Conservation (phyloP, 768 basidiomycete genomes). For the Favolaschia claudopus region DNA sequence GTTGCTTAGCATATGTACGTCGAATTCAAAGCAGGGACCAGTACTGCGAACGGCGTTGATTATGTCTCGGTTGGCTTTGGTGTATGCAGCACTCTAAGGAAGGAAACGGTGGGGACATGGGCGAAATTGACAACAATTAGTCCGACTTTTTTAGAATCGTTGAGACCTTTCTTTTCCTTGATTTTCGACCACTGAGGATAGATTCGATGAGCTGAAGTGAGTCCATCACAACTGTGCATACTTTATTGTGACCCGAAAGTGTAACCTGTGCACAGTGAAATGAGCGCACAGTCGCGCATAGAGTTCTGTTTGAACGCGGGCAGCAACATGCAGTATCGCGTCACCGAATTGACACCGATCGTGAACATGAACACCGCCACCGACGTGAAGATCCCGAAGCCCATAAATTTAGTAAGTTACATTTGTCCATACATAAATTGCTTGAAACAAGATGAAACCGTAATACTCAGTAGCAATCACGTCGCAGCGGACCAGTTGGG, state of each 20-base stretch:
- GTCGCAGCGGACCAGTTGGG: neutral
- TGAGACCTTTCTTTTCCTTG: slow-evolving; percentile 53
- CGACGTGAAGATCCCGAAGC: no score
- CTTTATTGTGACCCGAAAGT: slow-evolving; percentile 26
- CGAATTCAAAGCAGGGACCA: slow-evolving; percentile 8
- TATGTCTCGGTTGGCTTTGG: slow-evolving; percentile 51
- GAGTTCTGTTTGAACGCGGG: no score
- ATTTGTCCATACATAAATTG: no score
- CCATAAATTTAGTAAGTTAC: no score
- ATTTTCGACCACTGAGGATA: slow-evolving; percentile 59
- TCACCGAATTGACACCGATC: no score
- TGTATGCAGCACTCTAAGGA: slow-evolving; percentile 48
- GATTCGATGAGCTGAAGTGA: neutral
- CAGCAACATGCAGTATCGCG: no score
- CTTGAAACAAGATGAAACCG: no score
- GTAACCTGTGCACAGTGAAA: neutral
- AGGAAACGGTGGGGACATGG: no score
- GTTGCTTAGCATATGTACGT: neutral
- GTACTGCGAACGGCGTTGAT: slow-evolving; percentile 51
- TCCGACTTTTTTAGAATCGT: slow-evolving; percentile 51
- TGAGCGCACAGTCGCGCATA: neutral
- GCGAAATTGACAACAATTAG: no score
- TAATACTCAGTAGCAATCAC: neutral
- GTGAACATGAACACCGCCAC: no score
- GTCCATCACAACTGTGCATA: neutral